phyloP scores from a whole-genome alignment of 2,329 filamentous ascomycete species.

The Chaetothyriales sp. region DNA sequence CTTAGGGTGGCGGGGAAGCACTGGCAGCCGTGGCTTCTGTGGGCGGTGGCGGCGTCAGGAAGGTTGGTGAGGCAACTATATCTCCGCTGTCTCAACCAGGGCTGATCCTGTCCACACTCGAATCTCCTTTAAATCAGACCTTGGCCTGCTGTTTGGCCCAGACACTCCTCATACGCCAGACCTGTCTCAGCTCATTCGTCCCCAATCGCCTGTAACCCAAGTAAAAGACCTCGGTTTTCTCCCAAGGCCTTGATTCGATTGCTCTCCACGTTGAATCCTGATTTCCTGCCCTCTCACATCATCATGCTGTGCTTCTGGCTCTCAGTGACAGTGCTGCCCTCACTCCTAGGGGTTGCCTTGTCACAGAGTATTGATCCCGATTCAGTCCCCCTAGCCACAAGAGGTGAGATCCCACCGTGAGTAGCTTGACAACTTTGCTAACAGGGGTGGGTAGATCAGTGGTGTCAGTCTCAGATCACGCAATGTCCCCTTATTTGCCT shows the following conservation, averaged over 20 bases:
- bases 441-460: slow-evolving; percentile 22
- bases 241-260: background rate
- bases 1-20: background rate
- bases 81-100: background rate
- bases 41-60: background rate
- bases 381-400: slow-evolving; percentile 24
- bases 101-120: background rate
- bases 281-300: background rate
- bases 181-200: background rate
- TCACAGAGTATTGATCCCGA: slow-evolving; percentile 28
- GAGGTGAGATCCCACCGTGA: slow-evolving; percentile 21
- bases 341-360: slow-evolving; percentile 20
- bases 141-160: background rate
- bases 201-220: background rate
- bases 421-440: background rate
- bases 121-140: background rate
- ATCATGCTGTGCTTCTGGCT: slow-evolving; percentile 17
- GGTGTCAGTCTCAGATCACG: slow-evolving; percentile 30
- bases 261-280: background rate
- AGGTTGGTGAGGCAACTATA: background rate
- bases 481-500: slow-evolving; percentile 34
- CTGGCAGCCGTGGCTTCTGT: background rate
- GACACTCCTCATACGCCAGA: background rate
- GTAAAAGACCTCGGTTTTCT: no score
- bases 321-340: slow-evolving; percentile 22